A percentile compares a stretch with the other conserved stretches of the same genome.
phyloP scores from a whole-genome alignment of 1,284 basidiomycete species.

The Pulchroboletus neoregius region DNA sequence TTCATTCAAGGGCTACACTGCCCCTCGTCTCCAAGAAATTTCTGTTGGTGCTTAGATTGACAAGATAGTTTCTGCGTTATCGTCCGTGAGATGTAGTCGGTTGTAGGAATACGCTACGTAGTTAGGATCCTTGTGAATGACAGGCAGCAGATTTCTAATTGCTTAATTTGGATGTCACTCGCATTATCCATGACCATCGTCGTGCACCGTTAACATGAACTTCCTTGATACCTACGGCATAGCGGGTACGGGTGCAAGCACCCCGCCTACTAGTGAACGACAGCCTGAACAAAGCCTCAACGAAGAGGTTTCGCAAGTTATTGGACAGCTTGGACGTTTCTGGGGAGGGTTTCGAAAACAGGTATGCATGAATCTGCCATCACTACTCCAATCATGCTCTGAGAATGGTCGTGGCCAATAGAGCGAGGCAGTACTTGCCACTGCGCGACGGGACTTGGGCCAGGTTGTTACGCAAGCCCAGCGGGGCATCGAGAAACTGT shows the following conservation, averaged over 20 bases:
- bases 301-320: conserved; percentile 83
- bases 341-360: conserved; percentile 90
- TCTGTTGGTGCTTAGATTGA: conserved; percentile 19
- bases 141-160: neutral
- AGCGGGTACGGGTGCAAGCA: conserved; percentile 39
- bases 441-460: conserved; percentile 73
- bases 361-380: conserved; percentile 43
- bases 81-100: neutral
- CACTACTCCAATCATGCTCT: conserved; percentile 1
- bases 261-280: conserved; percentile 40
- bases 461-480: conserved; percentile 81
- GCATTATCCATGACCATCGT: neutral
- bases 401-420: conserved; percentile 31
- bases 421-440: conserved; percentile 72
- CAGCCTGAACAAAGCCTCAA: conserved; percentile 64
- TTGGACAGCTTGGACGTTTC: conserved; percentile 77
- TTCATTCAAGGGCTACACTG: conserved; percentile 4
- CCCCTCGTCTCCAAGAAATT: conserved; percentile 11
- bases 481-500: conserved; percentile 69
- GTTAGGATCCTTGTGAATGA: neutral
- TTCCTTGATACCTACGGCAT: conserved; percentile 68
- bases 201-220: conserved; percentile 49
- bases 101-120: conserved; percentile 9
- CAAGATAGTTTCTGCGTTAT: neutral
- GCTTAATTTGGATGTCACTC: conserved; percentile 14